These are phyloP conservation scores for Mucor velutinosus DNA, from an alignment of 371 early-diverging fungal genomes.

Conservation along the genomic window DNA sequence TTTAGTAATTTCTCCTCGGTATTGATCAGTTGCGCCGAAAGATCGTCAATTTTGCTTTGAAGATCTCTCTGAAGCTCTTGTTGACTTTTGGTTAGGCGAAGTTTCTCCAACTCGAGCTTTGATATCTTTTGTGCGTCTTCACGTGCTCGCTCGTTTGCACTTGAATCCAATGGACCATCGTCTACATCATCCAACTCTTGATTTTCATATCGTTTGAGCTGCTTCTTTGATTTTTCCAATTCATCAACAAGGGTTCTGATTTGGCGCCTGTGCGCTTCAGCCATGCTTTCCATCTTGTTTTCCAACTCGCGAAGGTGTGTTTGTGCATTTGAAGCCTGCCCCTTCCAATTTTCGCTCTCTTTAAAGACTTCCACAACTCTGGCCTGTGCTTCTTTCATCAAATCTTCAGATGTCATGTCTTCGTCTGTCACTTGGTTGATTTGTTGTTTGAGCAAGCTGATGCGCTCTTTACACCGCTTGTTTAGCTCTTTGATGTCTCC, in stretches of 20 bases:
- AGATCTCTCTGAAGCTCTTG: neutral
- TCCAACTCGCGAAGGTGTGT: slow-evolving; percentile 7
- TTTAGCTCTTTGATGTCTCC: neutral
- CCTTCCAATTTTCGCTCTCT: slow-evolving; percentile 7
- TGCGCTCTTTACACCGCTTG: neutral
- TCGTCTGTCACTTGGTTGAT: neutral
- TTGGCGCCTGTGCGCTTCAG: slow-evolving; percentile 1
- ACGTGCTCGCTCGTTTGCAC: neutral
- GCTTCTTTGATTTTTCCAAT: slow-evolving; percentile 7
- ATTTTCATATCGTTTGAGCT: neutral
- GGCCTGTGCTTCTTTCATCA: slow-evolving; percentile 18
- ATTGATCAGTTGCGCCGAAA: neutral
- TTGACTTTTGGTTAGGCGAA: neutral
- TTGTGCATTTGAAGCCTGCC: neutral
- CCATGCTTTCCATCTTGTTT: slow-evolving; percentile 15
- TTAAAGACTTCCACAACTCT: slow-evolving; percentile 5
- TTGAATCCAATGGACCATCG: neutral
- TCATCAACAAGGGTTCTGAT: slow-evolving; percentile 10
- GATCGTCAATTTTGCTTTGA: neutral
- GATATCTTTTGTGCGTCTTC: neutral
- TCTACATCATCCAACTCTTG: neutral
- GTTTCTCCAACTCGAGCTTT: neutral
- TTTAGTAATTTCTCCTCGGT: neutral
- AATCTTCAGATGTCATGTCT: slow-evolving; percentile 9
- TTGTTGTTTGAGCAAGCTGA: neutral